Evolutionary conservation across 352 stramenopile species (phyloP).

Genomic region (Saprolegnia parasitica): DNA sequence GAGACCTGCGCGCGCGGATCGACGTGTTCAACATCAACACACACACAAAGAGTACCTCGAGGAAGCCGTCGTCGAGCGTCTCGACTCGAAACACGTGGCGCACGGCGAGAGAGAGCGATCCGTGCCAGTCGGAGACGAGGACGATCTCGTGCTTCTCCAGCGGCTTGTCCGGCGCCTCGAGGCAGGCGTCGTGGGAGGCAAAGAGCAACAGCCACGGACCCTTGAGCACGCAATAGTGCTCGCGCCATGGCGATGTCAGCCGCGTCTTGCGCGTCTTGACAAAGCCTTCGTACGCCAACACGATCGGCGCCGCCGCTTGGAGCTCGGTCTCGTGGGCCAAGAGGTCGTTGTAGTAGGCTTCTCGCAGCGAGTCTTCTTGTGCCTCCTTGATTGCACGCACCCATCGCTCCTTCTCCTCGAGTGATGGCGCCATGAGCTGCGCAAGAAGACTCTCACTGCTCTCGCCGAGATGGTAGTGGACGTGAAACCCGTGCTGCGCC

Average conservation of each 20-base stretch:
- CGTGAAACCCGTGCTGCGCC: constrained; percentile 32
- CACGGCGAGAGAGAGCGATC: constrained; percentile 15
- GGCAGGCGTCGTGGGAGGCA: constrained; percentile 31
- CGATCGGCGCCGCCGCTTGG: not conserved
- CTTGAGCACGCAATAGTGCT: constrained; percentile 44
- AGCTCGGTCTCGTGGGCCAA: constrained; percentile 8
- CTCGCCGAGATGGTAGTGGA: constrained; percentile 32
- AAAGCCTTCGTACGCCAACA: constrained; percentile 35
- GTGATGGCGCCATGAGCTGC: constrained; percentile 41
- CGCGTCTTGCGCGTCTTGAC: constrained; percentile 44
- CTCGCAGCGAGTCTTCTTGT: constrained; percentile 51
- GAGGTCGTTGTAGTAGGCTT: constrained; percentile 36
- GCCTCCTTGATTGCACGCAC: constrained; percentile 52
- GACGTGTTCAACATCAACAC: not conserved
- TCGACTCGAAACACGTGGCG: constrained; percentile 45
- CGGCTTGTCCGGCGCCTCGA: constrained; percentile 33
- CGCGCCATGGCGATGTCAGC: constrained; percentile 48
- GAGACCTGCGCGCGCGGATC: not conserved
- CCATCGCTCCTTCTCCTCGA: constrained; percentile 44
- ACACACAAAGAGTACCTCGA: constrained; percentile 34
- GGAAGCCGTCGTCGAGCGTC: constrained; percentile 52
- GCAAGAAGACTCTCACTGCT: constrained; percentile 19
- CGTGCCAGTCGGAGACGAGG: constrained; percentile 45
- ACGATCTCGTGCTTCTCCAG: constrained; percentile 43
- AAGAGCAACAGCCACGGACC: constrained; percentile 38